A percentile compares a stretch with the other conserved stretches of the same genome.
Evolutionary conservation across 768 basidiomycete species (phyloP).

Genomic region (Russula compacta): DNA sequence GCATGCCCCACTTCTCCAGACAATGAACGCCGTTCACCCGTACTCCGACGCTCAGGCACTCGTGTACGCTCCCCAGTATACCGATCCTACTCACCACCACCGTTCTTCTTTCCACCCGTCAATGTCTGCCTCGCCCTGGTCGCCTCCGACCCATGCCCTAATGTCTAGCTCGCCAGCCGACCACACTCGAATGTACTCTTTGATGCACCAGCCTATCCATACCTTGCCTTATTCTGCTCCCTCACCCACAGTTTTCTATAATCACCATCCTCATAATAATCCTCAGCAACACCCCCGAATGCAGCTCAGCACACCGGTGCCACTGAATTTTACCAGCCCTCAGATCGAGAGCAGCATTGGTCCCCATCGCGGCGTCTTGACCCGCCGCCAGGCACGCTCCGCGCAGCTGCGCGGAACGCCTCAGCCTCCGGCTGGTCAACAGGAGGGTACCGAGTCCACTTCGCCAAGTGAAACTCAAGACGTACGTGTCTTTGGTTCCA

Average conservation of each 20-base stretch:
- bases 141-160: conserved; percentile 19
- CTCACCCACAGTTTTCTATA: conserved; percentile 15
- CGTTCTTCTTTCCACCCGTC: conserved; percentile 15
- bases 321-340: conserved; percentile 15
- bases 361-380: conserved; percentile 17
- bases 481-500: conserved; percentile 8
- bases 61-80: conserved; percentile 17
- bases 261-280: conserved; percentile 14
- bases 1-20: conserved; percentile 17
- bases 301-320: conserved; percentile 12
- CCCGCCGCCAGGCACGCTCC: conserved; percentile 19
- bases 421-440: conserved; percentile 3
- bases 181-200: conserved; percentile 21
- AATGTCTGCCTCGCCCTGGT: conserved; percentile 21
- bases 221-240: conserved; percentile 21
- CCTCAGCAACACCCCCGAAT: conserved; percentile 10
- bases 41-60: conserved; percentile 18
- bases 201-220: conserved; percentile 22
- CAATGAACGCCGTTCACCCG: conserved; percentile 18
- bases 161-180: conserved; percentile 16
- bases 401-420: conserved; percentile 12
- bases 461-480: conserved; percentile 14
- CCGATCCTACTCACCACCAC: conserved; percentile 19
- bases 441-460: conserved; percentile 1
- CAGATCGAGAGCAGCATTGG: conserved; percentile 19